These are phyloP conservation scores for Saraca asoca DNA, from an alignment of 331 rosid species.

Conservation along the genomic window DNA sequence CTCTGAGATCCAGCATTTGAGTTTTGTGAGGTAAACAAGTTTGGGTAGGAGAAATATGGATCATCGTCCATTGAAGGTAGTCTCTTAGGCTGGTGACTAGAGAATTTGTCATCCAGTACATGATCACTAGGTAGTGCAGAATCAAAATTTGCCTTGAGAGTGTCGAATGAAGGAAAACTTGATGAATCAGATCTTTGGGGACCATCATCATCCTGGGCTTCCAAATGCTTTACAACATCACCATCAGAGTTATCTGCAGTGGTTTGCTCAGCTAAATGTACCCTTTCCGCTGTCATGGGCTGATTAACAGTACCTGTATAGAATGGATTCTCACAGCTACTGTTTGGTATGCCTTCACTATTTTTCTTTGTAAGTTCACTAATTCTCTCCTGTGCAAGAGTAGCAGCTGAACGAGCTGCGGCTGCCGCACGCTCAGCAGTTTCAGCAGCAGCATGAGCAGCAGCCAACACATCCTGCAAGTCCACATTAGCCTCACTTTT, in stretches of 20 bases:
- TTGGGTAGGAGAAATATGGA: constrained; percentile 75
- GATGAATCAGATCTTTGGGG: constrained; percentile 44
- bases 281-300: constrained; percentile 39
- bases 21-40: constrained; percentile 71
- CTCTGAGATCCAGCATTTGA: constrained; percentile 51
- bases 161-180: constrained; percentile 44
- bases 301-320: constrained; percentile 38
- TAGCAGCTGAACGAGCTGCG: constrained; percentile 93
- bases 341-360: constrained; percentile 43
- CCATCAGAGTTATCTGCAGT: constrained; percentile 32
- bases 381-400: constrained; percentile 82
- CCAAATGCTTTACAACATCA: constrained; percentile 24
- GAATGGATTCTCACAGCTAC: constrained; percentile 66
- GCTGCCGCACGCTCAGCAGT: constrained; percentile 93
- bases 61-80: constrained; percentile 82
- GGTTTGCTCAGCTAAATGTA: constrained; percentile 32
- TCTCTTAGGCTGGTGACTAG: constrained; percentile 70
- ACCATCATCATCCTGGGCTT: constrained; percentile 40
- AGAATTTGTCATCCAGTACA: constrained; percentile 36
- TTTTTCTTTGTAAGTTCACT: constrained; percentile 75
- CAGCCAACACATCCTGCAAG: constrained; percentile 85
- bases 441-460: constrained; percentile 96
- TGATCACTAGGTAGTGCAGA: constrained; percentile 45
- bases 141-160: constrained; percentile 48
- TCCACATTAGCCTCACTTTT: constrained; percentile 56